Evolutionary conservation across 148 eudicot species (phyloP).

Genomic region (Rhododendron griersonianum): DNA sequence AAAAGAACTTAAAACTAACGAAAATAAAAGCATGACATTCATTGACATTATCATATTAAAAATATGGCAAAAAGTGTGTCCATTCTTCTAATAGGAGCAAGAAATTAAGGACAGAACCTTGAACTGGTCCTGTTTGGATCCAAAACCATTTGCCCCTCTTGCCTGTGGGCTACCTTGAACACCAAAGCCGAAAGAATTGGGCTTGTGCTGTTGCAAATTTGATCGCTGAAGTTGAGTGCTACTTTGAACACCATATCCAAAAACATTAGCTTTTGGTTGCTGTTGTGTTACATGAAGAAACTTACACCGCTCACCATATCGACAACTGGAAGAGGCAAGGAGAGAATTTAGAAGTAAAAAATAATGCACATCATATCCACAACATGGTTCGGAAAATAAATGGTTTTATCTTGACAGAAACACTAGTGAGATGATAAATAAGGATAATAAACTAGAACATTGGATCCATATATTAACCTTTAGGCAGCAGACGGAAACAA

Average conservation of each 20-base stretch:
- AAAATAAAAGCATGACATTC: neutral
- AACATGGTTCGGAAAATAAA: neutral
- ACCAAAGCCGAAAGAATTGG: slow-evolving; percentile 91
- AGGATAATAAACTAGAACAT: neutral
- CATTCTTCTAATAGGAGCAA: neutral
- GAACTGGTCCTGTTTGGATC: slow-evolving; percentile 41
- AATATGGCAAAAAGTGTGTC: neutral
- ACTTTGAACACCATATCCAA: slow-evolving; percentile 70
- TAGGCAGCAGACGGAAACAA: neutral
- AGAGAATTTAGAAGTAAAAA: neutral
- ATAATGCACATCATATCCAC: neutral
- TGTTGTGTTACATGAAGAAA: slow-evolving; percentile 58
- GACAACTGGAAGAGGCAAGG: slow-evolving; percentile 56
- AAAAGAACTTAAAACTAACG: slow-evolving; percentile 9
- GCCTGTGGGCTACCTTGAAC: slow-evolving; percentile 48
- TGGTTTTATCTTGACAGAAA: neutral
- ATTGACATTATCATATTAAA: neutral
- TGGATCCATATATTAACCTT: neutral
- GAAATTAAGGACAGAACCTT: slow-evolving; percentile 38
- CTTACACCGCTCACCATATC: slow-evolving; percentile 72
- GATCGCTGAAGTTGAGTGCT: slow-evolving; percentile 41
- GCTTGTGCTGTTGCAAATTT: slow-evolving; percentile 51
- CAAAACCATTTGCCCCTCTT: slow-evolving; percentile 36
- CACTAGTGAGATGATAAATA: neutral
- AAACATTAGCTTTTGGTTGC: slow-evolving; percentile 47